These are phyloP conservation scores for Astragalus membranaceus DNA, from an alignment of 306 rosid species.

Conservation along the genomic window DNA sequence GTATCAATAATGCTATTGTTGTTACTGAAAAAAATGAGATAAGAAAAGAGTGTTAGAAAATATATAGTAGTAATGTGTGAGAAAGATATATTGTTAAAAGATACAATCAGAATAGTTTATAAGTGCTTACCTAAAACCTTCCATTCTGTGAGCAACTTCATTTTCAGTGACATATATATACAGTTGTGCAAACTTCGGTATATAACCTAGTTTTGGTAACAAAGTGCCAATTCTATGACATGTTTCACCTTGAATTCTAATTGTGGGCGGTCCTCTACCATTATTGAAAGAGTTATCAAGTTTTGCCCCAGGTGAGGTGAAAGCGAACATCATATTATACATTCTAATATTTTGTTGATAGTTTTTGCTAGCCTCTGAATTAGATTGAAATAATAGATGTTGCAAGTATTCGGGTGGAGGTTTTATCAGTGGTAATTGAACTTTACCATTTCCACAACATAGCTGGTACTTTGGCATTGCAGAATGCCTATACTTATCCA, in stretches of 20 bases:
- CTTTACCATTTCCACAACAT: not conserved
- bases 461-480: not conserved
- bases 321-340: not conserved
- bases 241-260: not conserved
- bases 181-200: not conserved
- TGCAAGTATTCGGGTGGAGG: not conserved
- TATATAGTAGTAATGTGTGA: no score
- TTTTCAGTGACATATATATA: no score
- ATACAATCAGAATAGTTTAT: no score
- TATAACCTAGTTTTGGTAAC: not conserved
- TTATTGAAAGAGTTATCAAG: not conserved
- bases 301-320: not conserved
- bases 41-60: no score
- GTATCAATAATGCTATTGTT: no score
- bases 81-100: no score
- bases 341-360: not conserved
- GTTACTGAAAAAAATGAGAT: no score
- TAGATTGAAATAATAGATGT: not conserved
- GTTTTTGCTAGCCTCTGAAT: not conserved
- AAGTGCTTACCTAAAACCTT: no score
- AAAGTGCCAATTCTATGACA: not conserved
- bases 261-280: not conserved
- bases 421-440: not conserved
- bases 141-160: no score
- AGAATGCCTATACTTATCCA: no score